Base-by-base conservation (phyloP, 352 stramenopile genomes). In the Plasmopara muralis region DNA sequence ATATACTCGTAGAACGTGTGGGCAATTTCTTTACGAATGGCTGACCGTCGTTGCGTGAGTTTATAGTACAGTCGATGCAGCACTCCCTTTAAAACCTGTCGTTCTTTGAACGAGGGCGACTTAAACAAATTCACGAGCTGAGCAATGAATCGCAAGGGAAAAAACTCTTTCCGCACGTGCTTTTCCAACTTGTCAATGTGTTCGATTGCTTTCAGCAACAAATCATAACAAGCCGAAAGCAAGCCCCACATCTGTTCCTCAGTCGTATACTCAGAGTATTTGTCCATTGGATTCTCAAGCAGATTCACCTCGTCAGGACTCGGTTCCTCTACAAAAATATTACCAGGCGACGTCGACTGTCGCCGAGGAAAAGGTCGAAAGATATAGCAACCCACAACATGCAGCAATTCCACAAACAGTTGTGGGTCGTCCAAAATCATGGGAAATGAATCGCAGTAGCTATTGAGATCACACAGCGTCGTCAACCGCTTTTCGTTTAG, bases 1-100 rank as follows among this genome's bases (percentile, higher is more conserved):
- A 93, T 90, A 87, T 92, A 95, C 77, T 89, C 82, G 72, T 91
- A 93, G 56, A 95, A 93, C 51, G 82, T 72, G 60, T 93, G 69
- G 53, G 82, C 77, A 66, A 95, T 93, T 62, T 91, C 80, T 62
- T 89, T 88, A 45, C 85, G 80, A 69, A 95, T 93, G 14, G 81
- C 74, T 53, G 83, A 87, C 29, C 85, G 82, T 33, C 83, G 85
- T 67, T 95, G 81, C 50, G 83, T 93, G 47, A 95, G 74, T 68
- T 93, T 95, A 77, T 93, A 93, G 66, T 95, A 95, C 60, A 95
- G 55, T 45, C 83, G 78, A 69, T 93, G 81, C 44, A 92, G 76
- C 55, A 93, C 79, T 34, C 78, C 78, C 62, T 93, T 93, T 29
- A 95, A 64, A 45, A 93, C 74, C 53, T 95, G 79, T 2, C 85